Base-by-base conservation (phyloP, 768 basidiomycete species). In the Leccinum subgranulosum region DNA sequence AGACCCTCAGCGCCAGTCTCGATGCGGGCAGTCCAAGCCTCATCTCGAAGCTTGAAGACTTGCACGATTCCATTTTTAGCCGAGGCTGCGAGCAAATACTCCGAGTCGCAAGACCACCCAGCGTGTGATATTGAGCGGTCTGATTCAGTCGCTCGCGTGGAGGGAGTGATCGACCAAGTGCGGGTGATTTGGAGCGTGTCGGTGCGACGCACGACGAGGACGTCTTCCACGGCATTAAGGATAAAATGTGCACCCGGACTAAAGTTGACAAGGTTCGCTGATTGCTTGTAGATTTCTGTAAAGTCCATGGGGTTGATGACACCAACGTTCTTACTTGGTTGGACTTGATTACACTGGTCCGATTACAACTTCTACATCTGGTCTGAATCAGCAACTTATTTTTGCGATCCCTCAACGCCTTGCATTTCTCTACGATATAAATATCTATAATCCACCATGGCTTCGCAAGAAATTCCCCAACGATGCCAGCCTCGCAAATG, bases 161-260 rank as follows among this genome's bases (percentile, higher is more conserved):
- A 78, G 49, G 77, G 62, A 68, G 86, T 79, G 57, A 92, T 73
- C 28, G 83, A 78, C 89, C 90, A 95, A 19, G 91, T 88, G 54
- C 90, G 81, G 17, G 86, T 83, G 50, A 96, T 87, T 64, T 89
- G 86, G 64, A 96, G 86, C 21, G 88, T 88, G 64, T 93, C 87
- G 9, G 93, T 83, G 48, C 89, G 87, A 45, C 94, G 84, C 17
- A 98, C 80, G 62, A 97, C 85, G 52, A 97, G 77, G 53, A 90
- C 80, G 65, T 93, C 86, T 61, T 87, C 80, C 27, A 89, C 79
- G 2, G 90, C 88, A 8, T 87, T 92, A 21, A 94, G 82, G 61
- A 96, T 81, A 66, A 94, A 93, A 57, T 94, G 89, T 0, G 90
- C 84, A 14, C 93, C 93, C 2, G 92, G 87, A 64, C 93, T 95